These are phyloP conservation scores for Cucurbita maxima DNA, from an alignment of 306 rosid genomes.

Conservation along the genomic window DNA sequence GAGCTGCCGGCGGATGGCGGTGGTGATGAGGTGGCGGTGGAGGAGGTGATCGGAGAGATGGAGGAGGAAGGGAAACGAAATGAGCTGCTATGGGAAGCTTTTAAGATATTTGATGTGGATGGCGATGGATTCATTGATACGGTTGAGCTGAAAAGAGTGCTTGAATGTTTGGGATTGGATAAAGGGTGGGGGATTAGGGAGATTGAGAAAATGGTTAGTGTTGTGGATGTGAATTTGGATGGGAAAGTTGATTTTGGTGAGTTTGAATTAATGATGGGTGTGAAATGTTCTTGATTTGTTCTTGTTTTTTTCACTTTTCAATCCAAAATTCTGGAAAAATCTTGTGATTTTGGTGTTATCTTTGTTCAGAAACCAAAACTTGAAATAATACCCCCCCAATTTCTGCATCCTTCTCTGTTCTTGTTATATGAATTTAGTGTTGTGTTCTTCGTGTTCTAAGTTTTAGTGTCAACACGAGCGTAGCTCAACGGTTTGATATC, in stretches of 20 bases:
- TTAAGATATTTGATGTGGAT: constrained; percentile 78
- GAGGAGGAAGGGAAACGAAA: constrained; percentile 27
- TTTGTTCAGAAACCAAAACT: background rate
- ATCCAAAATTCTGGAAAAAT: background rate
- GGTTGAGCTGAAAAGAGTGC: constrained; percentile 79
- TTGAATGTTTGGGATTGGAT: constrained; percentile 78
- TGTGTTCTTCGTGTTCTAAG: background rate
- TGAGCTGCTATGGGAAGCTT: constrained; percentile 52
- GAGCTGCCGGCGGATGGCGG: constrained; percentile 22
- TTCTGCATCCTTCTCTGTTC: background rate
- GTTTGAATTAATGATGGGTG: constrained; percentile 72
- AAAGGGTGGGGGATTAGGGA: constrained; percentile 65
- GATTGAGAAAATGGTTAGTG: constrained; percentile 62
- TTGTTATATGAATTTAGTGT: background rate
- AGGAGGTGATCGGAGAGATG: constrained; percentile 51
- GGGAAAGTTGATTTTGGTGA: constrained; percentile 78
- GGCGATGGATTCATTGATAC: constrained; percentile 84
- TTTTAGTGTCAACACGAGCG: too few relatives aligned
- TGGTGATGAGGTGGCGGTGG: constrained; percentile 29
- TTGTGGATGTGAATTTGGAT: constrained; percentile 75
- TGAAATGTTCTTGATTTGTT: background rate
- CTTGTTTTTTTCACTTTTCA: background rate
- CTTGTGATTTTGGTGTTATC: background rate
- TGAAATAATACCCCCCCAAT: background rate
- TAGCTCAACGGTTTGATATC: too few relatives aligned